Evolutionary conservation across 2,329 filamentous ascomycete species (phyloP).

Genomic region (Hypoxylon sp.): DNA sequence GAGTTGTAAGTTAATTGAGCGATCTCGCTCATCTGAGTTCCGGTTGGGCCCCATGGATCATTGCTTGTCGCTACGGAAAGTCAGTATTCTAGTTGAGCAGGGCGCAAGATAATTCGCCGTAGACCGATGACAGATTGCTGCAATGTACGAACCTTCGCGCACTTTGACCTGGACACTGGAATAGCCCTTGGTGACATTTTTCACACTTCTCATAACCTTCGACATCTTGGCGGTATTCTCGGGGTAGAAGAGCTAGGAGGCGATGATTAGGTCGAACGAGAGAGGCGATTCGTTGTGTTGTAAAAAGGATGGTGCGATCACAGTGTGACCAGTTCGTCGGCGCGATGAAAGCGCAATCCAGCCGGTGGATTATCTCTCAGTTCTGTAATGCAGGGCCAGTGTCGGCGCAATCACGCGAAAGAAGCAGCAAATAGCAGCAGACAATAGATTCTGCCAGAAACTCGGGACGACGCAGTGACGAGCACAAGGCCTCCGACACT

Average conservation of each 20-base stretch:
- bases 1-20: slow-evolving; percentile 98
- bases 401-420: slow-evolving; percentile 29
- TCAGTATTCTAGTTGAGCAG: slow-evolving; percentile 49
- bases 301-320: slow-evolving; percentile 36
- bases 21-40: slow-evolving; percentile 98
- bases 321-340: slow-evolving; percentile 40
- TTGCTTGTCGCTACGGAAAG: slow-evolving; percentile 89
- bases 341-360: slow-evolving; percentile 51
- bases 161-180: slow-evolving; percentile 98
- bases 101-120: slow-evolving; percentile 16
- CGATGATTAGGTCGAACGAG: slow-evolving; percentile 18
- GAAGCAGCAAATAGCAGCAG: slow-evolving; percentile 8
- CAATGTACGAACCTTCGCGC: slow-evolving; percentile 80
- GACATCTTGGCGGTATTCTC: slow-evolving; percentile 76
- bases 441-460: slow-evolving; percentile 27
- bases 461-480: slow-evolving; percentile 25
- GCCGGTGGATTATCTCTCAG: slow-evolving; percentile 46
- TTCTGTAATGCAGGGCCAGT: slow-evolving; percentile 13
- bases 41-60: slow-evolving; percentile 97
- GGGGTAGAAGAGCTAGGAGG: slow-evolving; percentile 26
- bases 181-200: slow-evolving; percentile 99
- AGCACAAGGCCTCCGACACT: slow-evolving; percentile 26
- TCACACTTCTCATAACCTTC: slow-evolving; percentile 96
- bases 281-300: slow-evolving; percentile 26
- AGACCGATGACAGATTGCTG: slow-evolving; percentile 37